Evolutionary conservation across 345 rosid species (phyloP), one percentile per base, ranked within the genome.

Genomic region (Luvunga scandens): DNA sequence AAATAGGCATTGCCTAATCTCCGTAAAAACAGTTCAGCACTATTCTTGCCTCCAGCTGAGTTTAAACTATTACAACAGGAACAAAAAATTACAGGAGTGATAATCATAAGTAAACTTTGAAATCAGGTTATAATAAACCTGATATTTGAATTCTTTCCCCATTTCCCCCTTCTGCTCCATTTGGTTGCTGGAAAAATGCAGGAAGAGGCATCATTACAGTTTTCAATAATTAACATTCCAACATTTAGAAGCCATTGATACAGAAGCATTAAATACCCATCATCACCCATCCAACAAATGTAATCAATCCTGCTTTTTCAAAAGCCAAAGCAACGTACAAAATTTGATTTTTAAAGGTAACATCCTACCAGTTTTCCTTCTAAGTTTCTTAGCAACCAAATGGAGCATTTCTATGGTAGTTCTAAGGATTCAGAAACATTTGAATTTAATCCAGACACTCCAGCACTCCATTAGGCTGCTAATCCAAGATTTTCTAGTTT

Each of bases 111-210:
- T 70, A 82, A 80, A 78, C 82, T 85, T 85, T 33, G 81, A 33
- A 73, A 69, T 75, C 85, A 85, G 83, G 85, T 85, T 86, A 80
- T 78, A 77, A 84, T 81, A 79, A 88, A 78, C 81, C 81, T 39
- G 69, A 84, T 66, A 81, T 70, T 55, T 73, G 84, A 83, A 82
- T 81, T 88, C 84, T 80, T 85, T 83, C 69, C 82, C 80, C 63
- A 75, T 82, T 80, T 75, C 79, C 71, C 75, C 77, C 73, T 82
- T 87, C 80, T 76, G 88, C 88, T 84, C 69, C 89, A 83, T 81
- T 85, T 75, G 71, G 81, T 74, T 81, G 84, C 87, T 85, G 87
- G 86, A 84, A 83, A 85, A 87, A 88, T 73, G 69, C 70, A 85
- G 77, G 80, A 76, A 84, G 81, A 75, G 83, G 66, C 33, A 61